phyloP scores from a whole-genome alignment of 2,329 filamentous ascomycete genomes.

The Exophiala sideris region DNA sequence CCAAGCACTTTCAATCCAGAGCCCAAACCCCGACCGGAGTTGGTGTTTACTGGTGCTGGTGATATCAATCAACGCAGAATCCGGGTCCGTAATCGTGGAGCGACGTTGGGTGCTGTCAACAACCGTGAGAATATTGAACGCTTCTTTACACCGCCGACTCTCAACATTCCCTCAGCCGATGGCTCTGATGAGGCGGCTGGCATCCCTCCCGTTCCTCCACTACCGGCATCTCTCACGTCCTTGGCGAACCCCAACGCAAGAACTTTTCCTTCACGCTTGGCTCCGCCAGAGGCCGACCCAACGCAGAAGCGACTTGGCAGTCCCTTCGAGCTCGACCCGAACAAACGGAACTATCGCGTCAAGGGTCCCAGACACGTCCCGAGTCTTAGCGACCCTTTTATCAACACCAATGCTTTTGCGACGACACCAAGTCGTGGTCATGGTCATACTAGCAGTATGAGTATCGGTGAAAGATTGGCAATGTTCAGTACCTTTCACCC shows the following conservation, averaged over 20 bases:
- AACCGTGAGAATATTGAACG: slow-evolving; percentile 51
- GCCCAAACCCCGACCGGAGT: slow-evolving; percentile 29
- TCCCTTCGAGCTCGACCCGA: slow-evolving; percentile 43
- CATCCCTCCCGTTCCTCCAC: slow-evolving; percentile 23
- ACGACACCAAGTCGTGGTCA: slow-evolving; percentile 16
- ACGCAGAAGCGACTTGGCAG: slow-evolving; percentile 47
- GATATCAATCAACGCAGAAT: slow-evolving; percentile 55
- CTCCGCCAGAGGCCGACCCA: slow-evolving; percentile 36
- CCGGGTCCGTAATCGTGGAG: slow-evolving; percentile 59
- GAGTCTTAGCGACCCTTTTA: slow-evolving; percentile 45
- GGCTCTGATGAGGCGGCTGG: slow-evolving; percentile 12
- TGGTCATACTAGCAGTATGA: slow-evolving; percentile 20
- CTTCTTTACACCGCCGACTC: slow-evolving; percentile 50
- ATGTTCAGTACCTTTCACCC: slow-evolving; percentile 23
- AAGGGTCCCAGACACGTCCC: slow-evolving; percentile 39
- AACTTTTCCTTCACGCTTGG: slow-evolving; percentile 25
- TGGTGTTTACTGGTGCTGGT: slow-evolving; percentile 28
- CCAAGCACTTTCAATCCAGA: slow-evolving; percentile 45
- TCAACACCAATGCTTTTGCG: slow-evolving; percentile 27
- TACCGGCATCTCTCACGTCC: slow-evolving; percentile 22
- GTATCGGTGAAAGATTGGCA: slow-evolving; percentile 24
- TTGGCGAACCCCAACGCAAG: slow-evolving; percentile 17
- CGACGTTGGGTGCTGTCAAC: slow-evolving; percentile 57
- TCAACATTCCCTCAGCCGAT: slow-evolving; percentile 29
- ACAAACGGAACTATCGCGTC: slow-evolving; percentile 33